Evolutionary conservation across 345 rosid species (phyloP), one percentile per base, ranked within the genome.

Genomic region (thale cress (Arabidopsis thaliana)): DNA sequence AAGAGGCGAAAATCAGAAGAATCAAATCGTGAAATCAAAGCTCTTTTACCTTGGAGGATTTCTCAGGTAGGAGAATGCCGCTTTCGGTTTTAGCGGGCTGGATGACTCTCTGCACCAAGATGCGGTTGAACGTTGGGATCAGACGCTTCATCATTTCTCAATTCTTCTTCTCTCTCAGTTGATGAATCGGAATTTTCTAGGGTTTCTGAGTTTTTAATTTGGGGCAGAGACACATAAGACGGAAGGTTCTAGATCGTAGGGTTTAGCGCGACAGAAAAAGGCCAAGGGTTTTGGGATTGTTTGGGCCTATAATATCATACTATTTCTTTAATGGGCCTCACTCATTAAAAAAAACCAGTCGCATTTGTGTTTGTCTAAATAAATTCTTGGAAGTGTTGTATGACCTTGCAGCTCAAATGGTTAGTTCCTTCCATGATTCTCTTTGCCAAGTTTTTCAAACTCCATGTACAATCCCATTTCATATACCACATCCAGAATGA

Each of bases 61-160:
- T 83, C 82, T 92, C 97, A 0, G 97, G 96, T 22, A 92, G 93
- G 65, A 90, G 87, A 73, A 92, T 87, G 22, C 97, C 97, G 16
- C 86, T 83, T 37, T 79, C 82, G 69, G 96, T 93, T 78, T 88
- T 90, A 5, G 98, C 81, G 24, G 96, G 98, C 76, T 89, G 95
- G 59, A 85, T 40, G 71, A 93, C 84, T 80, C 83, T 90, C 90
- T 93, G 90, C 40, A 93, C 82, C 7, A 93, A 81, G 23, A 93
- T 80, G 20, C 98, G 87, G 77, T 90, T 90, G 11, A 93, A 79
- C 25, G 87, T 44, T 23, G 97, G 97, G 42, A 90, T 65, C 79
- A 92, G 63, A 23, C 97, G 94, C 87, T 84, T 92, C 66, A 91
- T 89, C 97, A 92, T 92, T 77, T 36, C 34, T 72, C 30, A 4